These are phyloP conservation scores for Magnolia sinica DNA, from an alignment of 164 flowering plant species.

Conservation along the genomic window DNA sequence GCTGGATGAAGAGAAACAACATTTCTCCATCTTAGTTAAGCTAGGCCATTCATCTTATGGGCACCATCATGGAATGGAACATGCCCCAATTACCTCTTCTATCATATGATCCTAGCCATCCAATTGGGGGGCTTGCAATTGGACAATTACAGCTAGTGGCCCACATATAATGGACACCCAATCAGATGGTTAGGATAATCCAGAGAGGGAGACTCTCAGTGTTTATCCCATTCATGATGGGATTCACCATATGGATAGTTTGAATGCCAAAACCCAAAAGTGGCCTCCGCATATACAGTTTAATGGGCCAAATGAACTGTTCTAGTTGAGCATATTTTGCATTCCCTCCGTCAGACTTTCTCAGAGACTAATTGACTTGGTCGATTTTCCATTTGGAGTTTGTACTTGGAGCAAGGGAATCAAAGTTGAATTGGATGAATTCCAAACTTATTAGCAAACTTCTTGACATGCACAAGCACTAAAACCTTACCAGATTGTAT, in stretches of 20 bases:
- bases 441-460: not conserved
- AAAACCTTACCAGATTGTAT: conserved; percentile 74
- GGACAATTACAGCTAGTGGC: too few relatives aligned
- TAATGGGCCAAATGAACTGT: not conserved
- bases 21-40: too few relatives aligned
- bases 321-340: not conserved
- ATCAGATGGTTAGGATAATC: too few relatives aligned
- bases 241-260: not conserved
- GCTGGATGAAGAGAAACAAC: too few relatives aligned
- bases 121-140: too few relatives aligned
- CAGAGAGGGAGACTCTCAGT: too few relatives aligned
- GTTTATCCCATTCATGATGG: too few relatives aligned
- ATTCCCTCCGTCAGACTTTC: not conserved
- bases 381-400: not conserved
- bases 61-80: too few relatives aligned
- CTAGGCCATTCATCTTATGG: too few relatives aligned
- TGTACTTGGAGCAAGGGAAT: not conserved
- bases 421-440: not conserved
- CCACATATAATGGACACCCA: too few relatives aligned
- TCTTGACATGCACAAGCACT: not conserved
- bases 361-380: not conserved
- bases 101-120: too few relatives aligned
- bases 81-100: too few relatives aligned
- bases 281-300: not conserved
- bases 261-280: not conserved